Conservation (phyloP, 805 yeast genomes). For the Cyberlindnera euphorbiiphila region DNA sequence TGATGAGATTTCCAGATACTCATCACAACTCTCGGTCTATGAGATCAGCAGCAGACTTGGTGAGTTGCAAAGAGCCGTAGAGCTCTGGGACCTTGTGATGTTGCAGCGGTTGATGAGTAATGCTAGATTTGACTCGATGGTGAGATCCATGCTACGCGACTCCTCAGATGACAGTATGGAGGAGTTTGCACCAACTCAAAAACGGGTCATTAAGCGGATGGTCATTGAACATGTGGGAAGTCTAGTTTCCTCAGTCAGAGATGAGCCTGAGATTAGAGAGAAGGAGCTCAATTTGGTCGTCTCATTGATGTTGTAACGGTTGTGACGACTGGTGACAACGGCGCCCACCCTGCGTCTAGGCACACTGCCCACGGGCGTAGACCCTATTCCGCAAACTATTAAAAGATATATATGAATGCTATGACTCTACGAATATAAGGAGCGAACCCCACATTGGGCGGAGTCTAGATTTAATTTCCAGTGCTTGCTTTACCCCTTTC, state of each 20-base stretch:
- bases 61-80: slow-evolving; percentile 1
- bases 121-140: slow-evolving; percentile 1
- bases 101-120: slow-evolving; percentile 1
- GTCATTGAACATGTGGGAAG: slow-evolving; percentile 3
- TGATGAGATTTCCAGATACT: neutral
- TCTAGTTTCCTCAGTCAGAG: neutral
- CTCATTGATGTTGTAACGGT: neutral
- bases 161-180: neutral
- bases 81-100: slow-evolving; percentile 2
- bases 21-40: neutral
- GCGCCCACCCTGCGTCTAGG: too few relatives aligned
- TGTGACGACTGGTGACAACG: too few relatives aligned
- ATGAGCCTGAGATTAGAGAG: slow-evolving; percentile 1
- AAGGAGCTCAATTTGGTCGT: slow-evolving; percentile 5
- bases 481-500: too few relatives aligned
- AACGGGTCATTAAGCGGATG: slow-evolving; percentile 3
- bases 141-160: neutral
- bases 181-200: neutral
- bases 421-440: too few relatives aligned
- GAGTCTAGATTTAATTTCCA: too few relatives aligned
- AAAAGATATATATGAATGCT: too few relatives aligned
- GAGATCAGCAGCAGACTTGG: slow-evolving; percentile 2
- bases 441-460: too few relatives aligned
- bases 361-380: too few relatives aligned
- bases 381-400: too few relatives aligned